Percentiles rank a stretch among this genome's conserved stretches.
These are phyloP conservation scores for Ceratobasidium sp. DNA, from an alignment of 1,284 basidiomycete genomes.

Conservation along the genomic window DNA sequence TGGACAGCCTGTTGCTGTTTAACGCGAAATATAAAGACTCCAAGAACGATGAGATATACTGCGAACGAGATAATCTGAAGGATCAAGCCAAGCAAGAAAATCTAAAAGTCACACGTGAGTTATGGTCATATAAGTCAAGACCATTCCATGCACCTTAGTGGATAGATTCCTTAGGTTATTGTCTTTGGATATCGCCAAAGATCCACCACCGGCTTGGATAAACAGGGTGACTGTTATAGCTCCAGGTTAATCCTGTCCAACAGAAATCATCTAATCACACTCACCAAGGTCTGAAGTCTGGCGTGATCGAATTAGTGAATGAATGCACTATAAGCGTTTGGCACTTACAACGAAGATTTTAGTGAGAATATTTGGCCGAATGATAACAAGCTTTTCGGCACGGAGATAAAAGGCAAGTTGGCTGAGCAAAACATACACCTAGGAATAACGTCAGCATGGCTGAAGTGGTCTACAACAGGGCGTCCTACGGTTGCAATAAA, in stretches of 20 bases:
- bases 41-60: neutral
- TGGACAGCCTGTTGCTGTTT: constrained; percentile 38
- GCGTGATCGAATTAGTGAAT: neutral
- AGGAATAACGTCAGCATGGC: neutral
- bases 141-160: neutral
- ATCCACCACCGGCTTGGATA: constrained; percentile 3
- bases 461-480: neutral
- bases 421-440: constrained; percentile 19
- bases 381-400: constrained; percentile 13
- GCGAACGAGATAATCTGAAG: constrained; percentile 13
- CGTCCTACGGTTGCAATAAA: constrained; percentile 17
- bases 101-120: neutral
- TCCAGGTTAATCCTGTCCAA: neutral
- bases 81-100: constrained; percentile 10
- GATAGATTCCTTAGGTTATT: neutral
- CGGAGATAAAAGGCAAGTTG: constrained; percentile 1
- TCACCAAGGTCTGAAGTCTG: constrained; percentile 28
- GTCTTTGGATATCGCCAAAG: neutral
- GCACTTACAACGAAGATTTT: constrained; percentile 6
- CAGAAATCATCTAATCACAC: neutral
- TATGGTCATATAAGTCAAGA: too few species aligned
- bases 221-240: neutral
- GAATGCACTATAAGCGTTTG: too few species aligned
- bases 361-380: constrained; percentile 7
- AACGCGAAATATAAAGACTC: neutral